Evolutionary conservation across 2,329 filamentous ascomycete genomes (phyloP).

Genomic region (Lasiodiplodia sp.): DNA sequence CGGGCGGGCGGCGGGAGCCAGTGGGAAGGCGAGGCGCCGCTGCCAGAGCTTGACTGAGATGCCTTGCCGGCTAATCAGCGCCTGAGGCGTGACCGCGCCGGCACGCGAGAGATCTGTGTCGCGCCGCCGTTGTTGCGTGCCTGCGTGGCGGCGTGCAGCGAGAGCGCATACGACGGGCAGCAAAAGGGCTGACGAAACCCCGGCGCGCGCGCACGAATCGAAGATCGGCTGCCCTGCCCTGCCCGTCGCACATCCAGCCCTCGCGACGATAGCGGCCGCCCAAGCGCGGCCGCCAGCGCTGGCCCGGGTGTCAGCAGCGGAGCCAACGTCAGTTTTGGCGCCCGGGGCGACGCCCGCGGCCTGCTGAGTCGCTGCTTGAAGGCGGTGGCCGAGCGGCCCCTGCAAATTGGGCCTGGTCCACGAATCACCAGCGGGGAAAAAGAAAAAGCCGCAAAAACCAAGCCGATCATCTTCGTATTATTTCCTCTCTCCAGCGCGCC

Average conservation of each 20-base stretch:
- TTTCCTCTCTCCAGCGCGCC: conserved; percentile 17
- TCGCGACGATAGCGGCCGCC: conserved; percentile 26
- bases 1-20: conserved; percentile 30
- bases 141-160: conserved; percentile 23
- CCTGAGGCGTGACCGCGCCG: conserved; percentile 20
- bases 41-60: conserved; percentile 21
- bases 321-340: conserved; percentile 29
- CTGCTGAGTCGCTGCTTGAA: conserved; percentile 23
- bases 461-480: conserved; percentile 28
- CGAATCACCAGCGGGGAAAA: conserved; percentile 30
- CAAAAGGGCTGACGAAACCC: conserved; percentile 18
- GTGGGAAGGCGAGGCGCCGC: conserved; percentile 30
- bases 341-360: conserved; percentile 25
- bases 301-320: conserved; percentile 25
- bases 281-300: conserved; percentile 7
- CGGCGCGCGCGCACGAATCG: conserved; percentile 25
- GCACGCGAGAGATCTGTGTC: conserved; percentile 26
- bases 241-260: conserved; percentile 26
- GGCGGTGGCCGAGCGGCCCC: conserved; percentile 27
- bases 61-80: conserved; percentile 23
- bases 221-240: conserved; percentile 25
- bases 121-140: conserved; percentile 28
- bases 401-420: conserved; percentile 22
- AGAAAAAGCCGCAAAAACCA: conserved; percentile 30
- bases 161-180: conserved; percentile 9